These are phyloP conservation scores for Elaeis guineensis DNA, from an alignment of 176 grass and related monocot genomes.

Conservation along the genomic window DNA sequence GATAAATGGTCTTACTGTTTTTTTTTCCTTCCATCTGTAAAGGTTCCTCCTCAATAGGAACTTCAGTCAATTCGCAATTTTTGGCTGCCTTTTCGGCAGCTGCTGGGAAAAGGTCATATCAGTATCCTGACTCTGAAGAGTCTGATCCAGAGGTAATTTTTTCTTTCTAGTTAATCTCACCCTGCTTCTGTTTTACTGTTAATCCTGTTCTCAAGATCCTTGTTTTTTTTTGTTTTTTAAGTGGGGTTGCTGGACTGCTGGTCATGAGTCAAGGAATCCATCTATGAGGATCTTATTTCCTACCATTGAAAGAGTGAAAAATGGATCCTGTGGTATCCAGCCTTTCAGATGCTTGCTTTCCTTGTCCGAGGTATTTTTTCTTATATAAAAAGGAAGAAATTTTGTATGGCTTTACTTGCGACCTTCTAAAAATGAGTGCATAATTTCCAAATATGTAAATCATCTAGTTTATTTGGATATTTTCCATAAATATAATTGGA, in stretches of 20 bases:
- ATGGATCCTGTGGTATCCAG: constrained; percentile 43
- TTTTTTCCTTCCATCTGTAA: constrained; percentile 11
- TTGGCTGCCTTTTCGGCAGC: constrained; percentile 72
- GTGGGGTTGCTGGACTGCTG: constrained; percentile 82
- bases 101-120: constrained; percentile 44
- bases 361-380: constrained; percentile 55
- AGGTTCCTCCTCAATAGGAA: constrained; percentile 88
- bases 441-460: too few relatives aligned
- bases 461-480: too few relatives aligned
- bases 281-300: constrained; percentile 78
- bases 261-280: constrained; percentile 55
- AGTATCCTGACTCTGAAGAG: constrained; percentile 62
- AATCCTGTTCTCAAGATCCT: constrained; percentile 1
- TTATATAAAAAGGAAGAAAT: neutral
- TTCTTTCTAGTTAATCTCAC: neutral
- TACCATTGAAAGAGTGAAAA: constrained; percentile 73
- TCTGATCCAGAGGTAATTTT: constrained; percentile 69
- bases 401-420: too few relatives aligned
- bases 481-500: too few relatives aligned
- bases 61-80: constrained; percentile 72
- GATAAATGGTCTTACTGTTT: constrained; percentile 13
- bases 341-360: constrained; percentile 62
- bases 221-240: constrained; percentile 26
- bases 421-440: too few relatives aligned
- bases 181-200: neutral